These are phyloP conservation scores for Platanus orientalis DNA, from an alignment of 164 flowering plant species.

Conservation along the genomic window DNA sequence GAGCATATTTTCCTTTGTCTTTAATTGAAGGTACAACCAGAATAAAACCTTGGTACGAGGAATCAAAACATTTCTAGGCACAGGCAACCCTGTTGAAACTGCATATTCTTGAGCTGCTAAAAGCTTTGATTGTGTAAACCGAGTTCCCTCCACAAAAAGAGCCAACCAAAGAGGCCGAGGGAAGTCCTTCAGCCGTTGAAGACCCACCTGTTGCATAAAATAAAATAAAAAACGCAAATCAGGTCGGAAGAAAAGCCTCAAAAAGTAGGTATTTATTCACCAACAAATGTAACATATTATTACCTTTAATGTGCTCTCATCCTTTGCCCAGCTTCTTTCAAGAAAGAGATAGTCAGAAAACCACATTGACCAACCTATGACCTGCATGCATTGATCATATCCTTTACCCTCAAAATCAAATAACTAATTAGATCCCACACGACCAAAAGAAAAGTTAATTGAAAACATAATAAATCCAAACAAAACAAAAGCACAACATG, in stretches of 20 bases:
- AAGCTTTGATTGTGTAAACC: slow-evolving; percentile 87
- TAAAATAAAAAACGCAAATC: slow-evolving; percentile 10
- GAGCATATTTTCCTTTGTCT: not conserved
- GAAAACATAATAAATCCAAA: no score
- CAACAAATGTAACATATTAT: not conserved
- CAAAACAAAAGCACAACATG: no score
- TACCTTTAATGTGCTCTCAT: slow-evolving; percentile 87
- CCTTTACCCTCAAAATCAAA: slow-evolving; percentile 2
- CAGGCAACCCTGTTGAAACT: slow-evolving; percentile 60
- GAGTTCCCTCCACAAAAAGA: slow-evolving; percentile 98
- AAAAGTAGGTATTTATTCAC: not conserved
- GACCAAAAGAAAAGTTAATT: no score
- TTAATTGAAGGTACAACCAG: not conserved
- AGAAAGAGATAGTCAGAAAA: slow-evolving; percentile 90
- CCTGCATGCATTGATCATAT: slow-evolving; percentile 37
- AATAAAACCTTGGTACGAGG: slow-evolving; percentile 89
- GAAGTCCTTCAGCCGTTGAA: slow-evolving; percentile 66
- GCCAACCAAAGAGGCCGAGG: slow-evolving; percentile 95
- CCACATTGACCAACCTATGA: slow-evolving; percentile 99
- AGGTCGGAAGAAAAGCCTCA: not conserved
- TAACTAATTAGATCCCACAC: not conserved
- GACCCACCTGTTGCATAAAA: slow-evolving; percentile 60
- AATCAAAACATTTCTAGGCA: slow-evolving; percentile 91
- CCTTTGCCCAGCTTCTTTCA: slow-evolving; percentile 96
- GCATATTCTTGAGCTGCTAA: slow-evolving; percentile 98